A percentile compares a stretch with the other conserved stretches of the same genome.
These are phyloP conservation scores for Marasmius tenuissimus DNA, from an alignment of 1,284 basidiomycete genomes.

Conservation along the genomic window DNA sequence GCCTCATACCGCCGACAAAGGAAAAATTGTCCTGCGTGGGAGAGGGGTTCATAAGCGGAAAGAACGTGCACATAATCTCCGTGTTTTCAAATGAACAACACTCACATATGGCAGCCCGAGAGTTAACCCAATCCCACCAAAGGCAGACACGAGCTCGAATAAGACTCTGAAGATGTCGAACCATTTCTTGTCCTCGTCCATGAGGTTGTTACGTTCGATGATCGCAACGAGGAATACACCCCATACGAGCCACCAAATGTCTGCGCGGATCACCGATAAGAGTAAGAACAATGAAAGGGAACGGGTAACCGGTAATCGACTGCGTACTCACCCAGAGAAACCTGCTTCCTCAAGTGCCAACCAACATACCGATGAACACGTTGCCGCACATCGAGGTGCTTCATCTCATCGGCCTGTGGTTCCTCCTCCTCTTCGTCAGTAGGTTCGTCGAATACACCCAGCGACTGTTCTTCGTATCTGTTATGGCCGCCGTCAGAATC, in stretches of 20 bases:
- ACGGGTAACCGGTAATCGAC: background rate
- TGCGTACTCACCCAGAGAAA: slow-evolving; percentile 46
- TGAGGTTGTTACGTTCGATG: slow-evolving; percentile 62
- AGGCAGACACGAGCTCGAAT: slow-evolving; percentile 69
- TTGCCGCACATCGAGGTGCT: slow-evolving; percentile 37
- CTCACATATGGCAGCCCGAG: slow-evolving; percentile 63
- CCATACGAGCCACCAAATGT: slow-evolving; percentile 63
- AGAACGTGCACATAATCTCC: too few relatives aligned
- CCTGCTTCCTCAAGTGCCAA: slow-evolving; percentile 69
- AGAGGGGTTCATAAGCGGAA: background rate
- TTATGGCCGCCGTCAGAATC: background rate
- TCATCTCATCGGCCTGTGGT: slow-evolving; percentile 38
- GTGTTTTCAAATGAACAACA: too few relatives aligned
- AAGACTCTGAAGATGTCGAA: slow-evolving; percentile 65
- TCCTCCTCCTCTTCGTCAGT: slow-evolving; percentile 51
- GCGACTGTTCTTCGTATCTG: slow-evolving; percentile 66
- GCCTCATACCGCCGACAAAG: slow-evolving; percentile 62
- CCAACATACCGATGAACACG: slow-evolving; percentile 41
- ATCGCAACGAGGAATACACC: slow-evolving; percentile 67
- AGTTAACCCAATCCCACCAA: slow-evolving; percentile 73
- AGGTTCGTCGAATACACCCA: slow-evolving; percentile 62
- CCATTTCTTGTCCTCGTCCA: slow-evolving; percentile 56
- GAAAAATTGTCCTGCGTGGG: slow-evolving; percentile 55
- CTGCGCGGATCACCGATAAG: slow-evolving; percentile 31
- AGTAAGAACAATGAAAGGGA: background rate